phyloP scores from a whole-genome alignment of 2,329 filamentous ascomycete genomes.

The Neofusicoccum cordaticola region DNA sequence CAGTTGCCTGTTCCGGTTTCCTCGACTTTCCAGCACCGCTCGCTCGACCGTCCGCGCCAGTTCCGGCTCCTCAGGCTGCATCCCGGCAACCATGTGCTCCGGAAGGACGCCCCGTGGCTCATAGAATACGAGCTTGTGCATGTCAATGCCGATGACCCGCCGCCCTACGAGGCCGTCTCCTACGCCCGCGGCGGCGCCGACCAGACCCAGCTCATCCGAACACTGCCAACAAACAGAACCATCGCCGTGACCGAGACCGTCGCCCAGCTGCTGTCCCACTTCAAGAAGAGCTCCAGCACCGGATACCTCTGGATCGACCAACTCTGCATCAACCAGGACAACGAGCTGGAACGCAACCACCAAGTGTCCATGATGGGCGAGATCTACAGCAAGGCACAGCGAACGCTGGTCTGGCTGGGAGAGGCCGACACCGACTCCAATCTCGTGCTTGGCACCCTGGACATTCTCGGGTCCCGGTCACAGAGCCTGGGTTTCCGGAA shows the following conservation, averaged over 20 bases:
- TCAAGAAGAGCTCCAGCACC: slow-evolving; percentile 15
- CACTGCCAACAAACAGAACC: slow-evolving; percentile 1
- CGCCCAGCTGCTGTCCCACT: background rate
- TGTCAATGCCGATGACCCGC: background rate
- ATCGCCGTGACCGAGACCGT: slow-evolving; percentile 15
- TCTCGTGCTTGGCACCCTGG: slow-evolving; percentile 17
- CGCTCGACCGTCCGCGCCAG: background rate
- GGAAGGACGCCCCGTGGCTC: background rate
- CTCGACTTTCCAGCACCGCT: background rate
- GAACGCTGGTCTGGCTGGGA: slow-evolving; percentile 20
- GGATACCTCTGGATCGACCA: slow-evolving; percentile 19
- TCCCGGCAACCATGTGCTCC: background rate
- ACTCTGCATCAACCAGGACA: slow-evolving; percentile 19
- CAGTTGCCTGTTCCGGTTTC: background rate
- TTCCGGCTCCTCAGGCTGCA: background rate
- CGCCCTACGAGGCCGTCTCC: slow-evolving; percentile 18
- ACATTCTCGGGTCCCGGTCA: background rate
- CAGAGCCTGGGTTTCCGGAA: background rate
- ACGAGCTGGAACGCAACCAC: slow-evolving; percentile 14
- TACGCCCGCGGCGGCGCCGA: slow-evolving; percentile 20
- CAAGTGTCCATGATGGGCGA: slow-evolving; percentile 14
- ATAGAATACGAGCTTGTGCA: slow-evolving; percentile 5
- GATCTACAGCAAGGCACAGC: slow-evolving; percentile 13
- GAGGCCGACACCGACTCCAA: slow-evolving; percentile 19
- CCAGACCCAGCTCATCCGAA: slow-evolving; percentile 1